Percentiles rank a stretch among this genome's conserved stretches.
These are phyloP conservation scores for Pseudohyphozyma bogoriensis DNA, from an alignment of 768 basidiomycete genomes.

Conservation along the genomic window DNA sequence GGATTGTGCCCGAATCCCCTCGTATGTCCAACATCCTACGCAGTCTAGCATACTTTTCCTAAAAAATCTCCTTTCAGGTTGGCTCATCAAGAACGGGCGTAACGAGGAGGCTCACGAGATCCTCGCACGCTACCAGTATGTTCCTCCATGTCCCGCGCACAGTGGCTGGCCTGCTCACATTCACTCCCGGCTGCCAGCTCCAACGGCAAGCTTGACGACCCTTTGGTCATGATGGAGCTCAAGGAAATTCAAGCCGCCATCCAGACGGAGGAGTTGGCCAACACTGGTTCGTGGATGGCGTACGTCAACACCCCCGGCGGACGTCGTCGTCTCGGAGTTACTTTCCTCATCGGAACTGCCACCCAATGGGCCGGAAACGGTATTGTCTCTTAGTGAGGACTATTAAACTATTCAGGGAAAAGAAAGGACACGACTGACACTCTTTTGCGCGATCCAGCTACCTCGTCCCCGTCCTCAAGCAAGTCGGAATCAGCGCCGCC, in stretches of 20 bases:
- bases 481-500: constrained; percentile 33
- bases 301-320: constrained; percentile 13
- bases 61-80: too few relatives aligned
- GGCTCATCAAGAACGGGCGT: constrained; percentile 63
- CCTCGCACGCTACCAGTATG: constrained; percentile 63
- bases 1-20: constrained; percentile 70
- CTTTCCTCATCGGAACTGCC: constrained; percentile 1
- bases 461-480: constrained; percentile 30
- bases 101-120: constrained; percentile 57
- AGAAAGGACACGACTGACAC: background rate
- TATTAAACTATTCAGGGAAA: background rate
- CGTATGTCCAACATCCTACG: too few relatives aligned
- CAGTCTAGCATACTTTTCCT: too few relatives aligned
- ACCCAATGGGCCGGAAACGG: constrained; percentile 37
- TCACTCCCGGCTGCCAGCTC: constrained; percentile 40
- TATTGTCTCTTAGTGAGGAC: constrained; percentile 31
- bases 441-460: constrained; percentile 27
- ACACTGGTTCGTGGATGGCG: constrained; percentile 1
- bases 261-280: constrained; percentile 29
- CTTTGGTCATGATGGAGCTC: constrained; percentile 39
- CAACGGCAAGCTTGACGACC: constrained; percentile 47
- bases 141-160: too few relatives aligned
- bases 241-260: constrained; percentile 40
- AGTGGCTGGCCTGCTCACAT: too few relatives aligned
- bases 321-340: constrained; percentile 6